Evolutionary conservation across 2,329 filamentous ascomycete species (phyloP), one percentile per base, ranked within the genome.

Genomic region (Aureobasidium zeae): DNA sequence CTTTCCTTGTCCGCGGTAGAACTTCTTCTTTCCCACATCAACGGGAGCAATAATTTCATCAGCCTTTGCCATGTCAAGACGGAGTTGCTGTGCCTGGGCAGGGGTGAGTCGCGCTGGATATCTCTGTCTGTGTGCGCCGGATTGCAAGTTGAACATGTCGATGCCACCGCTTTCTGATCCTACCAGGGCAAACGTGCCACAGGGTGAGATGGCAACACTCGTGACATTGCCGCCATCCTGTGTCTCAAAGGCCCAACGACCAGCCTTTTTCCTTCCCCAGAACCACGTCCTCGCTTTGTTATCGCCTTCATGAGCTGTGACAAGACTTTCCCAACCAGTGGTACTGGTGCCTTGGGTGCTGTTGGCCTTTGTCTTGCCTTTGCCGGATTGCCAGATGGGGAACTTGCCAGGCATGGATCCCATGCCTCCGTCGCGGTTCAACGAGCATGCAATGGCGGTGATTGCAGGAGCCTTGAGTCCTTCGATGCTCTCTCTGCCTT

Each of bases 111-210:
- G 76, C 7, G 86, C 79, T 0, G 91, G 91, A 61, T 94, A 98
- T 13, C 83, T 78, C 57, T 93, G 86, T 46, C 89, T 80, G 62
- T 93, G 86, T 15, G 81, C 70, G 32, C 91, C 91, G 32, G 91
- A 96, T 61, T 98, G 91, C 47, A 98, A 69, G 60, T 98, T 98
- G 74, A 84, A 96, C 82, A 94, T 89, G 61, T 95, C 87, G 45
- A 98, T 80, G 24, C 79, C 77, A 30, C 91, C 91, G 26, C 74
- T 79, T 21, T 77, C 78, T 1, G 89, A 95, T 1, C 91, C 91
- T 16, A 98, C 73, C 4, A 96, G 66, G 2, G 88, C 88, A 68
- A 98, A 98, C 2, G 85, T 95, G 45, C 91, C 91, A 56, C 91
- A 98, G 1, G 86, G 76, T 43, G 86, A 94, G 48, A 98, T 82